Evolutionary conservation across 805 yeast genomes (phyloP).

Genomic region (Starmerella powellii): DNA sequence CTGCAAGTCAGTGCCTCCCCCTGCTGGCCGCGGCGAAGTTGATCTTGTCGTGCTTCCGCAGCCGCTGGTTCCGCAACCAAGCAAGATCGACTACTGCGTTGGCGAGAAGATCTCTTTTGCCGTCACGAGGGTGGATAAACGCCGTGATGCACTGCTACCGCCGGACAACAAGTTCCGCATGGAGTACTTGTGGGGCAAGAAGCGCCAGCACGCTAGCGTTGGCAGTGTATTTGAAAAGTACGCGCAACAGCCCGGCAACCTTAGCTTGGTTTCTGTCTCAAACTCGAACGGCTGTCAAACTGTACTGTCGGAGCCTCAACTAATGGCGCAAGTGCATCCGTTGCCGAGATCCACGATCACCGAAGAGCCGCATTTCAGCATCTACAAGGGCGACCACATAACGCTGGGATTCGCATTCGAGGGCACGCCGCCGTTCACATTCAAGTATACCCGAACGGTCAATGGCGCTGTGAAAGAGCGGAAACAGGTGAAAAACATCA

Average conservation of each 20-base stretch:
- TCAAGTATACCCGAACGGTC: conserved; percentile 65
- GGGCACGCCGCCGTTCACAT: conserved; percentile 83
- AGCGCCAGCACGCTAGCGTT: conserved; percentile 3
- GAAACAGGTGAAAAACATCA: conserved; percentile 44
- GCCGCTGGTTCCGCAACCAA: conserved; percentile 8
- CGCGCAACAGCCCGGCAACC: conserved; percentile 72
- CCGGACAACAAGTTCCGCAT: conserved; percentile 49
- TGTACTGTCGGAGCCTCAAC: conserved; percentile 13
- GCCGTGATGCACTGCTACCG: conserved; percentile 31
- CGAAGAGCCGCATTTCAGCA: conserved; percentile 67
- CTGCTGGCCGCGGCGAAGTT: not conserved
- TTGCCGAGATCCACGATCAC: conserved; percentile 71
- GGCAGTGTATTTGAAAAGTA: conserved; percentile 45
- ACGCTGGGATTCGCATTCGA: conserved; percentile 70
- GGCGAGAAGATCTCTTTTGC: conserved; percentile 79
- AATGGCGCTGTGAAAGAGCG: conserved; percentile 46
- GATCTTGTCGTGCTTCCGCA: conserved; percentile 5
- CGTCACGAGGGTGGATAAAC: conserved; percentile 41
- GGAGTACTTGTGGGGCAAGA: conserved; percentile 40
- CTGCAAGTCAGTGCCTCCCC: conserved; percentile 3
- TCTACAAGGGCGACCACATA: conserved; percentile 90
- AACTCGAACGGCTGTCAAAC: conserved; percentile 58
- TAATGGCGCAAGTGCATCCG: conserved; percentile 38
- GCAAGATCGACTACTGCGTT: conserved; percentile 43
- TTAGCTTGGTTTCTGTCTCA: conserved; percentile 52